Conservation (phyloP, 768 basidiomycete species). For the Trametes villosa region DNA sequence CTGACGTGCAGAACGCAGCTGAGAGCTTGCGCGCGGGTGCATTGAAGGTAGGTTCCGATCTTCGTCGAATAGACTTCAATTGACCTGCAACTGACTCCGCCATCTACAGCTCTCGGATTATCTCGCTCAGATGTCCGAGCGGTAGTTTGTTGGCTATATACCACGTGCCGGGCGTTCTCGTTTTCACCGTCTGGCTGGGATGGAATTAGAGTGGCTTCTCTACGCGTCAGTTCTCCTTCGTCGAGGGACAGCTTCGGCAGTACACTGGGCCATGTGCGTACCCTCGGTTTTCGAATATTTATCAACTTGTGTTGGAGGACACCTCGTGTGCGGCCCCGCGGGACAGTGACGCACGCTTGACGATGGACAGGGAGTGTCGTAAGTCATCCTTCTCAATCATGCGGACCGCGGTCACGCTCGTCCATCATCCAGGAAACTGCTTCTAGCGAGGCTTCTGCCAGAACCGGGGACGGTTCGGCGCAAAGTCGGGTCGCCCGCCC, state of each 20-base stretch:
- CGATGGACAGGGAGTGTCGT: background rate
- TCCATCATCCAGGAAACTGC: constrained; percentile 1
- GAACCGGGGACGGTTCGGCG: constrained; percentile 11
- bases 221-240: background rate
- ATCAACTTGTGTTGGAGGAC: constrained; percentile 15
- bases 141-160: constrained; percentile 13
- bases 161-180: background rate
- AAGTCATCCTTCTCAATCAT: constrained; percentile 1
- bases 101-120: constrained; percentile 53
- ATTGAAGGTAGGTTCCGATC: constrained; percentile 63
- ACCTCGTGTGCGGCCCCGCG: background rate
- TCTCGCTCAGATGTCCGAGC: constrained; percentile 31
- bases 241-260: constrained; percentile 5
- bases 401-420: constrained; percentile 1
- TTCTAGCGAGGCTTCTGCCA: background rate
- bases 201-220: constrained; percentile 8
- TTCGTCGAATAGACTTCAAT: background rate
- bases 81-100: constrained; percentile 5
- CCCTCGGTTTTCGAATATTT: constrained; percentile 19
- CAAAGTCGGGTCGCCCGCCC: constrained; percentile 12
- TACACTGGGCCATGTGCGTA: constrained; percentile 15
- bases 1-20: constrained; percentile 84
- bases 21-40: constrained; percentile 82
- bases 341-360: background rate
- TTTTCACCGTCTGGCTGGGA: background rate